Evolutionary conservation across 805 yeast species (phyloP).

Genomic region (Debaryomyces tyrocola): DNA sequence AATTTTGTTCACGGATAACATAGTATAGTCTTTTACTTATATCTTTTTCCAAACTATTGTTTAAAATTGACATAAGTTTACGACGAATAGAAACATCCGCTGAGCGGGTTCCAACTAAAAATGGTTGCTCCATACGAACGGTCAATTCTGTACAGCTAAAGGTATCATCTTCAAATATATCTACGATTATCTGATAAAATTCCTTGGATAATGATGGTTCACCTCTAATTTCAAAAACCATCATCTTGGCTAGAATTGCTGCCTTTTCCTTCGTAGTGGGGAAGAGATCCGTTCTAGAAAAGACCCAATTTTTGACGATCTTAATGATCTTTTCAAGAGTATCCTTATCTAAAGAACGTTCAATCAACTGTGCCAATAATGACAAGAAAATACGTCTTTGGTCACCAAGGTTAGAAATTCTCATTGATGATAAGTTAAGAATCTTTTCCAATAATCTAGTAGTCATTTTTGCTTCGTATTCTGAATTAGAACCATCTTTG

Average conservation of each 20-base stretch:
- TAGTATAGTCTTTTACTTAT: constrained; percentile 79
- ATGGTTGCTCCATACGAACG: constrained; percentile 94
- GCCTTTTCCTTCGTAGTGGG: constrained; percentile 97
- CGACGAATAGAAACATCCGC: constrained; percentile 73
- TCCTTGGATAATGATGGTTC: constrained; percentile 75
- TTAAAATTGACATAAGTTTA: constrained; percentile 76
- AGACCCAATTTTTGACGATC: constrained; percentile 87
- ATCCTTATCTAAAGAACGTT: constrained; percentile 76
- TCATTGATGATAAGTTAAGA: constrained; percentile 70
- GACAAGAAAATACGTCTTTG: constrained; percentile 88
- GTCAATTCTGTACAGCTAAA: constrained; percentile 85
- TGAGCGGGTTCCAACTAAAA: constrained; percentile 87
- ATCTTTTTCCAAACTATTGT: constrained; percentile 74
- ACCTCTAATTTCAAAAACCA: constrained; percentile 86
- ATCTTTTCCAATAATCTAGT: constrained; percentile 74
- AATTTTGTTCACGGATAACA: constrained; percentile 90
- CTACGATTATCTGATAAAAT: constrained; percentile 83
- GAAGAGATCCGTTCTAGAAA: constrained; percentile 75
- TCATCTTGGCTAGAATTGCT: constrained; percentile 88
- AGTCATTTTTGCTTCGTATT: constrained; percentile 77
- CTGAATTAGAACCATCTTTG: constrained; percentile 39
- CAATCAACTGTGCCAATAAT: constrained; percentile 84
- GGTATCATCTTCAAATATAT: constrained; percentile 77
- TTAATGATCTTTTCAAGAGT: constrained; percentile 72
- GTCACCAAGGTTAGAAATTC: constrained; percentile 88